These are phyloP conservation scores for Neofusicoccum umdonicola DNA, from an alignment of 2,329 filamentous ascomycete species.

Conservation along the genomic window DNA sequence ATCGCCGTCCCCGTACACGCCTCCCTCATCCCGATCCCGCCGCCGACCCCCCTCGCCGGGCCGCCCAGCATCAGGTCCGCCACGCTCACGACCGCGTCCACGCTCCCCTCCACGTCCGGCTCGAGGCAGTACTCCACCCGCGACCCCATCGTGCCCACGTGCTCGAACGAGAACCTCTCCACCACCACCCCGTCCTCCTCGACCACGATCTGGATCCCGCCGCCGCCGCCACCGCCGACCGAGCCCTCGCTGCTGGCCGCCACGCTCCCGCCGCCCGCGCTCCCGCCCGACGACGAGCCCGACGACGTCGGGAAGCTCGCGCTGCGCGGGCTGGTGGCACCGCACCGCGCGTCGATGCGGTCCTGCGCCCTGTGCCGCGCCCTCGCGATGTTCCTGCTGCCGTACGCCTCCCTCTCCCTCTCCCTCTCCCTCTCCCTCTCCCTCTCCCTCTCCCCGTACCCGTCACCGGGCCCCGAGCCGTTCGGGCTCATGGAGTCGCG, in stretches of 20 bases:
- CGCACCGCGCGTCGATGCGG: background rate
- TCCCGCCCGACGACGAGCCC: background rate
- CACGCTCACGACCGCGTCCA: constrained; percentile 51
- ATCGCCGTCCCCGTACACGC: background rate
- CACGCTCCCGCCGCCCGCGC: background rate
- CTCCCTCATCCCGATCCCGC: background rate
- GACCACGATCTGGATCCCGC: constrained; percentile 60
- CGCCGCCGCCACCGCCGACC: constrained; percentile 50
- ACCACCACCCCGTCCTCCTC: constrained; percentile 46
- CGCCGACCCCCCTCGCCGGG: constrained; percentile 5
- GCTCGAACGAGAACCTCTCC: constrained; percentile 47
- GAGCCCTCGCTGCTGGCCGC: constrained; percentile 42
- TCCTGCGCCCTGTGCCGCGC: background rate
- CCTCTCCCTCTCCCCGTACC: background rate
- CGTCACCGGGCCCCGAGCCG: too few relatives aligned
- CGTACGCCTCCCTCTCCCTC: background rate
- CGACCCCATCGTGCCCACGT: constrained; percentile 60
- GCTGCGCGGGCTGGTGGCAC: background rate
- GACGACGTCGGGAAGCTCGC: background rate
- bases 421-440: background rate
- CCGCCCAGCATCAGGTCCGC: constrained; percentile 49
- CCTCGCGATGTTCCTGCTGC: background rate
- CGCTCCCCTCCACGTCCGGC: constrained; percentile 54
- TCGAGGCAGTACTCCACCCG: constrained; percentile 60
- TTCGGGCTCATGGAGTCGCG: background rate